Evolutionary conservation across 441 rosid species (phyloP).

Genomic region (Eutrema salsugineum): DNA sequence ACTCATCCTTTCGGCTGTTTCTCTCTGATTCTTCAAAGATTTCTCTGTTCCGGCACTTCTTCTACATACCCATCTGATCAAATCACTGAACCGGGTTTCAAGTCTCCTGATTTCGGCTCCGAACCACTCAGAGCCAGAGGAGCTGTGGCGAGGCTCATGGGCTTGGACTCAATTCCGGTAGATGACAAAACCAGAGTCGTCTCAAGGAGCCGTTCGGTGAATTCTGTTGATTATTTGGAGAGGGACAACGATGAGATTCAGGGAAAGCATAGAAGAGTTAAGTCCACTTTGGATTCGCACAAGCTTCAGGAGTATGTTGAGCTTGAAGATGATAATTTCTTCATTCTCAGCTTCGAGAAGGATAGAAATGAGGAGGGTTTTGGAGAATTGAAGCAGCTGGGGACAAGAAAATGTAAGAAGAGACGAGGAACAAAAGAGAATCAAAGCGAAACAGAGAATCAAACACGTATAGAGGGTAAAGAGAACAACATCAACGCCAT

Average conservation of each 20-base stretch:
- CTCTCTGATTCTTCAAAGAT: slow-evolving; percentile 47
- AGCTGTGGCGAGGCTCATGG: slow-evolving; percentile 76
- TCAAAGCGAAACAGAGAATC: slow-evolving; percentile 20
- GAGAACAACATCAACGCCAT: slow-evolving; percentile 22
- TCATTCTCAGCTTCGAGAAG: slow-evolving; percentile 59
- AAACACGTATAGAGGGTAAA: background rate
- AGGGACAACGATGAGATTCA: slow-evolving; percentile 19
- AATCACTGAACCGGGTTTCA: slow-evolving; percentile 30
- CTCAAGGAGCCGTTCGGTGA: slow-evolving; percentile 52
- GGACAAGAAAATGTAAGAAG: slow-evolving; percentile 20
- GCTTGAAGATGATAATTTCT: slow-evolving; percentile 61
- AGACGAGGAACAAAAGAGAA: slow-evolving; percentile 4
- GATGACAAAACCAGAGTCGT: background rate
- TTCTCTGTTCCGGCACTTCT: slow-evolving; percentile 53
- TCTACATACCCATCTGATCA: slow-evolving; percentile 63
- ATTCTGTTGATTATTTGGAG: slow-evolving; percentile 31
- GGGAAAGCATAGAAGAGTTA: slow-evolving; percentile 34
- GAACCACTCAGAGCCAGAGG: slow-evolving; percentile 1
- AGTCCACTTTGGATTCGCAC: slow-evolving; percentile 35
- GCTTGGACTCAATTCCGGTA: slow-evolving; percentile 41
- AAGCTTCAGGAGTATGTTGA: slow-evolving; percentile 45
- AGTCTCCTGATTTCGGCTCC: background rate
- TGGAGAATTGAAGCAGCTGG: slow-evolving; percentile 32
- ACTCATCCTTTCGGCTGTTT: slow-evolving; percentile 45
- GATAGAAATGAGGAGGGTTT: slow-evolving; percentile 13